Base-by-base conservation (phyloP, 192 early-diverging fungal species). In the Gonapodya prolifera region DNA sequence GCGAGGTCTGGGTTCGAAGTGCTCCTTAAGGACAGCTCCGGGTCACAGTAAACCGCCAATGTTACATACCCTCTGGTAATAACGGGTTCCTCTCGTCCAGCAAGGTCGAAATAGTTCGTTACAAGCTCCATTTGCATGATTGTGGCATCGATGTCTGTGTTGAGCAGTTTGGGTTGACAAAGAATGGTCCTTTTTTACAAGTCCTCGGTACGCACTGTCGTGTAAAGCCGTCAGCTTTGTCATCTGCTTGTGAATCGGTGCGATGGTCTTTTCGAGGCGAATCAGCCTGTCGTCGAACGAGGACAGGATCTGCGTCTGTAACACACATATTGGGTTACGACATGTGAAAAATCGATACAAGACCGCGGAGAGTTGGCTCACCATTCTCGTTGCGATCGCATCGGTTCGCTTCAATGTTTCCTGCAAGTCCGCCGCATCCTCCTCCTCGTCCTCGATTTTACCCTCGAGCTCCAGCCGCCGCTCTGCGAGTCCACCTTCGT, bases 201-300 rank as follows among this genome's bases (percentile, higher is more conserved):
- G 34, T 23, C 8, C 61, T 0, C 36, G 2, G 76, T 29, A 80
- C 87, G 18, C 86, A 94, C 93, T 93, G 75, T 91, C 91, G 17
- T 89, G 87, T 1, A 92, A 80, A 69, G 83, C 84, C 1, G 93
- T 93, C 69, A 95, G 81, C 74, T 85, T 87, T 73, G 91, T 88
- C 8, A 93, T 95, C 0, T 90, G 86, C 35, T 85, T 84, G 75
- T 95, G 92, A 77, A 95, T 94, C 28, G 94, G 94, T 34, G 93
- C 75, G 33, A 95, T 93, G 1, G 91, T 92, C 0, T 85, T 85
- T 79, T 95, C 91, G 1, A 95, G 82, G 70, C 86, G 86, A 0
- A 86, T 83, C 2, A 95, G 82, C 75, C 94, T 84, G 30, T 85
- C 85, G 77, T 94, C 94, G 82, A 95, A 95, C 2, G 89, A 88